Evolutionary conservation across 768 basidiomycete genomes (phyloP).

Genomic region (Boletus rufocinnamomeus): DNA sequence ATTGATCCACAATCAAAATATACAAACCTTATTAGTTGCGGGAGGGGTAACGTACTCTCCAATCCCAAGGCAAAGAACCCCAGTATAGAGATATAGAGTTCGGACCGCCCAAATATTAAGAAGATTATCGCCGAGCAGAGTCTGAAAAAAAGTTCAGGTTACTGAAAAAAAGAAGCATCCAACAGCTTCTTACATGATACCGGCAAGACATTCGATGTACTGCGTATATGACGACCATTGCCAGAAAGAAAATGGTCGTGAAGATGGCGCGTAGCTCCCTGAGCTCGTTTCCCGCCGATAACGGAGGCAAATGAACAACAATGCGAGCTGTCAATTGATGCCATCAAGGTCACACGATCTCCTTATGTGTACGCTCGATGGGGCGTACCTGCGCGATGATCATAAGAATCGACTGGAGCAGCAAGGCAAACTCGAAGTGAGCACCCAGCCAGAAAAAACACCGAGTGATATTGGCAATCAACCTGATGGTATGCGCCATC

Average conservation of each 20-base stretch:
- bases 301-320: constrained; percentile 79
- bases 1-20: constrained; percentile 5
- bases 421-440: constrained; percentile 71
- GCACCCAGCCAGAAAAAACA: constrained; percentile 92
- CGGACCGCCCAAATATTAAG: constrained; percentile 68
- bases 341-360: constrained; percentile 23
- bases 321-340: constrained; percentile 54
- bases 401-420: constrained; percentile 85
- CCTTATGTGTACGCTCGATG: constrained; percentile 5
- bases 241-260: constrained; percentile 78
- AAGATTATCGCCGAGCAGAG: constrained; percentile 72
- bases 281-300: constrained; percentile 64
- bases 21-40: constrained; percentile 73
- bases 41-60: constrained; percentile 85
- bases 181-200: constrained; percentile 57
- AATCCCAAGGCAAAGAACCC: constrained; percentile 81
- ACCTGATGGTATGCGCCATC: constrained; percentile 39
- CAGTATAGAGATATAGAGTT: constrained; percentile 59
- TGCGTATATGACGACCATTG: constrained; percentile 79
- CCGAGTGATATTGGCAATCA: constrained; percentile 82
- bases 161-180: constrained; percentile 9
- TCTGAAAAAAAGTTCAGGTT: constrained; percentile 29
- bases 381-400: constrained; percentile 72
- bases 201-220: constrained; percentile 82
- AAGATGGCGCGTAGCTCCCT: constrained; percentile 58